Evolutionary conservation across 768 basidiomycete genomes (phyloP).

Genomic region (Trichaptum fuscoviolaceum): DNA sequence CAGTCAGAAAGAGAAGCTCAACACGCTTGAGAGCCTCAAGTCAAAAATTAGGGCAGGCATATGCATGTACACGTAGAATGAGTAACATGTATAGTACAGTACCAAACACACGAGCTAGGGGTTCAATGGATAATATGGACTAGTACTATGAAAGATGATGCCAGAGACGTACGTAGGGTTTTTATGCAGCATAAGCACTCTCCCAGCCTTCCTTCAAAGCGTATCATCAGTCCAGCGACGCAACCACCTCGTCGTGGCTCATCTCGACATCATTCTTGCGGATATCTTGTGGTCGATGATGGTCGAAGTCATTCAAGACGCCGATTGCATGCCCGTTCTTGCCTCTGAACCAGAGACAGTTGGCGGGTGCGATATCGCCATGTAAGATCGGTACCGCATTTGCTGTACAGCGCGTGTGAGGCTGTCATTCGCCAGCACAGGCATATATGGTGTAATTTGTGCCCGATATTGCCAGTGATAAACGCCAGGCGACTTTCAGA

Average conservation of each 20-base stretch:
- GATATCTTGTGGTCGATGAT: neutral
- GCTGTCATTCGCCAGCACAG: neutral
- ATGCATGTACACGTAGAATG: too few relatives aligned
- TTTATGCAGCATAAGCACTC: too few relatives aligned
- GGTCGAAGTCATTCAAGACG: neutral
- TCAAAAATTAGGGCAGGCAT: neutral
- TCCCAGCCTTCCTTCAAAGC: too few relatives aligned
- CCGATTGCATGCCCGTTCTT: neutral
- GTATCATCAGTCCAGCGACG: neutral
- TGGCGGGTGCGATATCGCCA: neutral
- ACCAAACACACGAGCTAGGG: too few relatives aligned
- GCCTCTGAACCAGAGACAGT: neutral
- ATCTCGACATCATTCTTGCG: neutral
- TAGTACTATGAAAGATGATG: too few relatives aligned
- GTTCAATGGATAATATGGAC: too few relatives aligned
- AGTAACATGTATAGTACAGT: neutral
- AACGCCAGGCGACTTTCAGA: too few relatives aligned
- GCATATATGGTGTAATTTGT: too few relatives aligned
- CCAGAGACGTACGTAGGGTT: too few relatives aligned
- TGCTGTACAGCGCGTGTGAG: neutral
- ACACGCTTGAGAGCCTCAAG: neutral
- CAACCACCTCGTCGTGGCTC: neutral
- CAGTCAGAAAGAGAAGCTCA: neutral
- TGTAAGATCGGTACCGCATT: neutral
- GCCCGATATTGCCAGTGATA: too few relatives aligned